Conservation (phyloP, 306 rosid species). For the Malus sylvestris region DNA sequence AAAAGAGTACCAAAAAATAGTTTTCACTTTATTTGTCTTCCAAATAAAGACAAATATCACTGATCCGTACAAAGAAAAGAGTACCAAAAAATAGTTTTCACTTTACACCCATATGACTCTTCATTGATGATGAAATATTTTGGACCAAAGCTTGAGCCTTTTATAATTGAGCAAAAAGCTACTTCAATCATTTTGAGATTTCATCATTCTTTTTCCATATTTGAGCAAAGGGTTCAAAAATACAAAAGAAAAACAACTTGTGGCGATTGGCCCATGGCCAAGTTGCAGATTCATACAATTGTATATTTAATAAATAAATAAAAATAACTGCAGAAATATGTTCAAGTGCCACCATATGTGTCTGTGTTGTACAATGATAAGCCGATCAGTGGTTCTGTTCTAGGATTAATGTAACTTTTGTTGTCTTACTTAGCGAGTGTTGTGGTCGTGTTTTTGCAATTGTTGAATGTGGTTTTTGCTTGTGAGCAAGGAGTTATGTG, state of each 20-base stretch:
- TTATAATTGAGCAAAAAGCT: not conserved
- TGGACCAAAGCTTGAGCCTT: not conserved
- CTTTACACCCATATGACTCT: not conserved
- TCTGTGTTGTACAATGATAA: too few relatives aligned
- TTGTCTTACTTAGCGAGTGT: too few relatives aligned
- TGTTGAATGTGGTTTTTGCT: too few relatives aligned
- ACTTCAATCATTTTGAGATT: not conserved
- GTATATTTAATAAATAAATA: not conserved
- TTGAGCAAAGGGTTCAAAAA: not conserved
- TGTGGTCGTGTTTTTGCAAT: too few relatives aligned
- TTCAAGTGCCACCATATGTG: not conserved
- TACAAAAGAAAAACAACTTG: not conserved
- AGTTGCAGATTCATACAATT: not conserved
- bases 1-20: not conserved
- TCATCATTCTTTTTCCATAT: not conserved
- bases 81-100: not conserved
- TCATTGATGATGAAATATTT: not conserved
- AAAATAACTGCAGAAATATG: not conserved
- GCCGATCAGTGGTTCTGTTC: too few relatives aligned
- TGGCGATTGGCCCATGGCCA: not conserved
- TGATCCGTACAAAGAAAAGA: not conserved
- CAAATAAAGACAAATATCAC: not conserved
- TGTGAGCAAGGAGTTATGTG: too few relatives aligned
- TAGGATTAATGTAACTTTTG: too few relatives aligned
- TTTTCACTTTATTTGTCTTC: not conserved